Evolutionary conservation across 2,329 filamentous ascomycete species (phyloP), one percentile per base, ranked within the genome.

Genomic region (Triangularia verruculosa): DNA sequence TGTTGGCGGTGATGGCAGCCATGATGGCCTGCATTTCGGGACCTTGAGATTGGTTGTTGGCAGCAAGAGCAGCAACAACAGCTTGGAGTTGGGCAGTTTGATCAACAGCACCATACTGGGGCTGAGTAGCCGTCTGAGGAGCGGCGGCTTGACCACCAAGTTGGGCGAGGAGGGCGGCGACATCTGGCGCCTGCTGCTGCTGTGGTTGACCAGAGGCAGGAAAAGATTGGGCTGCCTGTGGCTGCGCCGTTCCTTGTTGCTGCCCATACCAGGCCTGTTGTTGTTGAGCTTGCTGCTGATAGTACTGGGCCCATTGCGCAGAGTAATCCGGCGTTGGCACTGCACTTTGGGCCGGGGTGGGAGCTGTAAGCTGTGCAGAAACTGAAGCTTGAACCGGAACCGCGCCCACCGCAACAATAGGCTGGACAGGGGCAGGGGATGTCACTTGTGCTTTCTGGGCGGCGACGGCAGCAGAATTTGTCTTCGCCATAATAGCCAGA

Each of bases 301-400:
- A 80, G 57, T 78, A 79, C 3, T 76, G 74, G 1, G 75, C 74
- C 76, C 77, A 78, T 9, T 77, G 70, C 15, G 72, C 66, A 32
- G 72, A 68, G 27, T 78, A 69, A 39, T 75, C 73, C n/a, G 68
- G 64, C 3, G 67, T 72, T 17, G 68, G 64, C 4, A 65, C 54
- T 27, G 71, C 66, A 51, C 69, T 62, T 27, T 74, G 67, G 17
- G 52, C 24, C 24, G 56, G 39, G 1, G 61, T 24, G 11, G 61
- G 34, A 6, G 8, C 20, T 15, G 25, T 15, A 5, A 13, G 8
- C 24, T 66, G 63, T 11, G 66, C 32, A 25, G 63, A 61, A 12
- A 51, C 30, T 5, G 60, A 32, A 22, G 52, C 60, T 13, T 24
- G 57, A 6, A 20, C 24, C 1, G 25, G 27, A 30, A 52, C 15